Conservation (phyloP, 306 rosid genomes). For the Sophora flavescens region DNA sequence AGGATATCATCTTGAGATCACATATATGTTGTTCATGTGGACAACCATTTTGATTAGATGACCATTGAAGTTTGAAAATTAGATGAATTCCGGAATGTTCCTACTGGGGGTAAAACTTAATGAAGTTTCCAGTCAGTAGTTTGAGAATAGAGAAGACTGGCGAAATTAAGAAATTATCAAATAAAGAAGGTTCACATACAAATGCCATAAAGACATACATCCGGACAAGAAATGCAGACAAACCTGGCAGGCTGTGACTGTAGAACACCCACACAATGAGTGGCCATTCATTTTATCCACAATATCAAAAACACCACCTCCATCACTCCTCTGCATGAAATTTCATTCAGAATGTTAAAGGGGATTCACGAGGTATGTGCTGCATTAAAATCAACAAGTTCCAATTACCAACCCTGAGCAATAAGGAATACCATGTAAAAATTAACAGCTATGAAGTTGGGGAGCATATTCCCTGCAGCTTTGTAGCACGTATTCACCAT, state of each 20-base stretch:
- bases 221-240: conserved; percentile 46
- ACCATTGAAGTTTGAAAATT: conserved; percentile 19
- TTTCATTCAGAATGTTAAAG: conserved; percentile 48
- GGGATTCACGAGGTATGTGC: conserved; percentile 32
- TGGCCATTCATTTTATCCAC: conserved; percentile 92
- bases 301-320: conserved; percentile 92
- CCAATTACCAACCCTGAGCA: conserved; percentile 8
- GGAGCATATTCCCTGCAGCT: conserved; percentile 83
- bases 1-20: neutral
- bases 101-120: conserved; percentile 2
- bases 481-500: conserved; percentile 89
- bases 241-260: conserved; percentile 94
- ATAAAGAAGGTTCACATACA: conserved; percentile 24
- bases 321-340: conserved; percentile 90
- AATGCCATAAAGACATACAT: conserved; percentile 34
- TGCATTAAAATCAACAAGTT: conserved; percentile 33
- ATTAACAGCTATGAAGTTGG: conserved; percentile 92
- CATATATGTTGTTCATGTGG: conserved; percentile 14
- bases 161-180: conserved; percentile 33
- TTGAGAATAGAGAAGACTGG: conserved; percentile 26
- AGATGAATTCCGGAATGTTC: conserved; percentile 14
- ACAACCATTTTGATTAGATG: conserved; percentile 26
- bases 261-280: conserved; percentile 84
- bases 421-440: conserved; percentile 84
- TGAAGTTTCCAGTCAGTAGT: conserved; percentile 14